These are phyloP conservation scores for Ceratocystis papillata DNA, from an alignment of 2,329 filamentous ascomycete species.

Conservation along the genomic window DNA sequence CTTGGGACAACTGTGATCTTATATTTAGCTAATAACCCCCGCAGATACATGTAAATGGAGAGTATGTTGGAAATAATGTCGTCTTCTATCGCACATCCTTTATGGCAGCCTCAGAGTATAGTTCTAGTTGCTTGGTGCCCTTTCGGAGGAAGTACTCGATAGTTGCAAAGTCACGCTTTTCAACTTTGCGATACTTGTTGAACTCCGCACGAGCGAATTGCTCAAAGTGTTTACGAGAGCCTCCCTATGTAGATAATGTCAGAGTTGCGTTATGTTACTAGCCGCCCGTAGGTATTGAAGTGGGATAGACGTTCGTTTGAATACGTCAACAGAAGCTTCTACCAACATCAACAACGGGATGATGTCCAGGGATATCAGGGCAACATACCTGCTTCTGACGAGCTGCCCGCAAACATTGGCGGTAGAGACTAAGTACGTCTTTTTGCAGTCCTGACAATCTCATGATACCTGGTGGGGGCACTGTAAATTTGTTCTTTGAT, in stretches of 20 bases:
- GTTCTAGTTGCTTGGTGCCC: constrained; percentile 69
- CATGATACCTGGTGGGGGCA: constrained; percentile 25
- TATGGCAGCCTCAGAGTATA: constrained; percentile 69
- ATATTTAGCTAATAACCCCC: no score
- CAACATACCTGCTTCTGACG: constrained; percentile 64
- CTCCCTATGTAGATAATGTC: constrained; percentile 21
- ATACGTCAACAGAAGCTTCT: background rate
- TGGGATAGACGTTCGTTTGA: background rate
- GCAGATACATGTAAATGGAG: no score
- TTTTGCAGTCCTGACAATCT: constrained; percentile 76
- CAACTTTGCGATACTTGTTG: constrained; percentile 53
- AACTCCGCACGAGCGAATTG: constrained; percentile 64
- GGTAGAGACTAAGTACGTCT: constrained; percentile 77
- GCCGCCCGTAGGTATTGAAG: no score
- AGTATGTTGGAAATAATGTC: background rate
- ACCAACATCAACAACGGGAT: background rate
- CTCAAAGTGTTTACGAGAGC: constrained; percentile 50
- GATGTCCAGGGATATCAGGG: background rate
- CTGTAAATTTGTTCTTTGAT: background rate
- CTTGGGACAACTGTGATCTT: background rate
- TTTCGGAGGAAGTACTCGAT: constrained; percentile 79
- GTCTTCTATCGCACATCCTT: constrained; percentile 53
- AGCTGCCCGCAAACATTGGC: constrained; percentile 70
- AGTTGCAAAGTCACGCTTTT: constrained; percentile 75
- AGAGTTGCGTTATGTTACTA: no score